Evolutionary conservation across 2,329 filamentous ascomycete genomes (phyloP), one percentile per base, ranked within the genome.

Genomic region (Sclerotiophoma versabilis): DNA sequence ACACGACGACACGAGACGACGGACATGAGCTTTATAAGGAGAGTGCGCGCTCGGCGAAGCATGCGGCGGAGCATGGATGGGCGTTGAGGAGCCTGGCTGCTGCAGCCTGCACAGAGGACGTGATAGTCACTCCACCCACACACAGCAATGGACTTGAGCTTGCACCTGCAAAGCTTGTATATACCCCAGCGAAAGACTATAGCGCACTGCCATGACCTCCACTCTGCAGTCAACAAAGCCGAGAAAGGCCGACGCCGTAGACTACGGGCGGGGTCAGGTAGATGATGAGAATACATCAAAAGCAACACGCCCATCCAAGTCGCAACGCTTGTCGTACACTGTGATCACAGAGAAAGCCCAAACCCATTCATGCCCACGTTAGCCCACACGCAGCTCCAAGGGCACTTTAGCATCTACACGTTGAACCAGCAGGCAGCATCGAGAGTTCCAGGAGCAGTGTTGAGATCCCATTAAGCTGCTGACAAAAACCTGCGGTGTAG

Each of bases 1-100:
- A 34, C 25, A 54, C 41, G 51, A 54, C 45, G 51, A 54, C 25
- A 54, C 46, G 51, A 54, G 51, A 49, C 27, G 51, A 54, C 33
- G 51, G 51, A 49, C 45, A 36, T 49, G 17, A 49, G 47, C 30
- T 42, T 22, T 27, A 27, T 30, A n/a, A 42, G 17, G 14, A 34
- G 46, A 36, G 30, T 30, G 37, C 47, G 19, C 47, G 47, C 47
- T 49, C 38, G 37, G 46, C 26, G 36, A 27, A 41, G 45, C 39
- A 27, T 50, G 25, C 30, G 22, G 41, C 36, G 20, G n/a, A 44
- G 39, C 19, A 26, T 49, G 33, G 23, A 34, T 25, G 30, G 30
- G 47, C 47, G 47, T 43, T 43, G 30, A 49, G 32, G 47, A 34
- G n/a, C 23, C 37, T 42, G 37, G 47, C 38, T 37, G 49, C 49